Base-by-base conservation (phyloP, 331 rosid species). In the Cucumis variabilis region DNA sequence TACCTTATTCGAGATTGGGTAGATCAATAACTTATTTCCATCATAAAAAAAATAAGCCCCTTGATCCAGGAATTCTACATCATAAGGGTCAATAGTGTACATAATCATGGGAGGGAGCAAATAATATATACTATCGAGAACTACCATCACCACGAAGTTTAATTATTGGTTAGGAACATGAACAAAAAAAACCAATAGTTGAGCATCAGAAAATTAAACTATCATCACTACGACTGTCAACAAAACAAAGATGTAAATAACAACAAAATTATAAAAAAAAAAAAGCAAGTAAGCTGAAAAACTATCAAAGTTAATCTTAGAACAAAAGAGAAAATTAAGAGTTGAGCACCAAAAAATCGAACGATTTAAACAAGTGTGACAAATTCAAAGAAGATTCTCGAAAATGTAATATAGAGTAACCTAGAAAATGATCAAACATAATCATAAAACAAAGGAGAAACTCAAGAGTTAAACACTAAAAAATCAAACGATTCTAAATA, bases 91-190 rank as follows among this genome's bases (percentile, higher is more conserved):
- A 98, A 92, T 92, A 90, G 88, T 86, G 96, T 90, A 93, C 90
- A 90, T 93, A 97, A 89, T 92, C 96, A 93, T 97, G 99, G 87
- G 99, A 97, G 87, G 96, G 93, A 81, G 95, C 98, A n/a, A n/a
- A n/a, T n/a, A n/a, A n/a, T n/a, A n/a, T n/a, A n/a, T n/a, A n/a
- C n/a, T n/a, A n/a, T n/a, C n/a, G n/a, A n/a, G 37, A 30, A 3
- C 3, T 3, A 1, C 3, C 37, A 1, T 30, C 37, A 30, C 1
- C 1, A 30, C 3, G 3, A 3, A 30, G 37, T 30, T 30, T 30
- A 30, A 30, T 30, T 30, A 30, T 30, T 30, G 37, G 37, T 30
- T 30, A 30, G 37, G 37, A 30, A 30, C 37, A 30, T 30, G 37
- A 30, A 30, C 37, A 30, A 1, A 71, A n/a, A 30, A 71, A 71